Base-by-base conservation (phyloP, 139 green algal genomes). In the Trebouxia sp. region DNA sequence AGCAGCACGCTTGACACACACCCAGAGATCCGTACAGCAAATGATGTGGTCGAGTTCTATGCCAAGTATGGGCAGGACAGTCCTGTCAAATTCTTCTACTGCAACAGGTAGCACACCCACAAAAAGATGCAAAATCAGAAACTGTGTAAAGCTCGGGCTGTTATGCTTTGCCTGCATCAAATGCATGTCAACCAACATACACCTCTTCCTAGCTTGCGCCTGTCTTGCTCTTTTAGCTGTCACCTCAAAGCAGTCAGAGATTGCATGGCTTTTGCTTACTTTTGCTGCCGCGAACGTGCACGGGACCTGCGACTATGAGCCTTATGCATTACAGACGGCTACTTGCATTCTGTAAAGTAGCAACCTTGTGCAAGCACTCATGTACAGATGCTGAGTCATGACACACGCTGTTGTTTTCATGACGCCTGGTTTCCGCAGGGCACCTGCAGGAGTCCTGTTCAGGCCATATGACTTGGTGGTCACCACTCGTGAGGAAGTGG, bases 1-100 rank as follows among this genome's bases (percentile, higher is more conserved):
- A 20, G 69, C 69, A 77, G 26, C 69, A 51, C 42, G 7, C 42
- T 70, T 37, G 51, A 72, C 22, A 26, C 22, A 30, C 28, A 48
- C 37, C 38, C 50, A 51, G 51, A 51, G 12, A 72, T 80, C 38
- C 38, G 75, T 24, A 94, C 88, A 20, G 86, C 87, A 28, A 88
- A 94, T 56, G 87, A 94, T 83, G 87, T 94, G 51, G 81, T 94
- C 35, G 89, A 91, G 45, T 94, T 93, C 65, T 96, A 94, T 79
- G 91, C 85, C 20, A 90, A 89, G 48, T 91, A 92, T 75, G 92
- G 92, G 6, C 89, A 96, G 79, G 90, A 96, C 70, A 88, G 85
- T 66, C 50, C 87, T 35, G 85, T 94, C n/a, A 94, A 94, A 80
- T 94, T 96, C 81, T 94, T 96, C 82, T 94, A 93, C 87, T 96